These are phyloP conservation scores for Parastagonospora avenae DNA, from an alignment of 2,329 filamentous ascomycete species.

Conservation along the genomic window DNA sequence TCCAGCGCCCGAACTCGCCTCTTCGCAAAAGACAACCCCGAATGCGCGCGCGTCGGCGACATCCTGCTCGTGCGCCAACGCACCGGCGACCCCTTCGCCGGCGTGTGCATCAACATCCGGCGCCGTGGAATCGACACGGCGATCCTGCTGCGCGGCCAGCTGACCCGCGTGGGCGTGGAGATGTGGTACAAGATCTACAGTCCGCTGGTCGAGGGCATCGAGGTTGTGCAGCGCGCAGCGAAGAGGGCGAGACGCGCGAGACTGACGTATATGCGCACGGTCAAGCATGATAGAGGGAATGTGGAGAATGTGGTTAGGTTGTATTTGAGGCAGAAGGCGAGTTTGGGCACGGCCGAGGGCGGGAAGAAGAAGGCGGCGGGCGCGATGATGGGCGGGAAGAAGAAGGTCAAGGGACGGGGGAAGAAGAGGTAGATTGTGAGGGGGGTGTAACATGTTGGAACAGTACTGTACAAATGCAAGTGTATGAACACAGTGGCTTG, in stretches of 20 bases:
- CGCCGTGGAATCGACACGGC: slow-evolving; percentile 85
- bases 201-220: slow-evolving; percentile 86
- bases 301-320: slow-evolving; percentile 46
- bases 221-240: slow-evolving; percentile 84
- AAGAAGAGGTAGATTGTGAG: slow-evolving; percentile 34
- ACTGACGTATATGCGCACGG: slow-evolving; percentile 81
- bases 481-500: too few species aligned
- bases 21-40: slow-evolving; percentile 77
- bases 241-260: slow-evolving; percentile 87
- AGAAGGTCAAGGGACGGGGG: slow-evolving; percentile 35
- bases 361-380: slow-evolving; percentile 34
- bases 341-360: slow-evolving; percentile 37
- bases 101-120: slow-evolving; percentile 85
- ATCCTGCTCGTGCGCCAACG: slow-evolving; percentile 87
- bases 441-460: neutral
- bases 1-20: slow-evolving; percentile 80
- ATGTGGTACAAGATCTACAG: slow-evolving; percentile 98
- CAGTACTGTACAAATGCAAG: neutral
- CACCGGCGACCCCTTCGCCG: slow-evolving; percentile 86
- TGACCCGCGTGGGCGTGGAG: slow-evolving; percentile 88
- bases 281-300: slow-evolving; percentile 46
- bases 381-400: slow-evolving; percentile 28
- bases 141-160: slow-evolving; percentile 81
- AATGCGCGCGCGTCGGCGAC: slow-evolving; percentile 83
- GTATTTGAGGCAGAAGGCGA: slow-evolving; percentile 46